phyloP scores from a whole-genome alignment of 2,329 filamentous ascomycete genomes.

The Ilyonectria sp. region DNA sequence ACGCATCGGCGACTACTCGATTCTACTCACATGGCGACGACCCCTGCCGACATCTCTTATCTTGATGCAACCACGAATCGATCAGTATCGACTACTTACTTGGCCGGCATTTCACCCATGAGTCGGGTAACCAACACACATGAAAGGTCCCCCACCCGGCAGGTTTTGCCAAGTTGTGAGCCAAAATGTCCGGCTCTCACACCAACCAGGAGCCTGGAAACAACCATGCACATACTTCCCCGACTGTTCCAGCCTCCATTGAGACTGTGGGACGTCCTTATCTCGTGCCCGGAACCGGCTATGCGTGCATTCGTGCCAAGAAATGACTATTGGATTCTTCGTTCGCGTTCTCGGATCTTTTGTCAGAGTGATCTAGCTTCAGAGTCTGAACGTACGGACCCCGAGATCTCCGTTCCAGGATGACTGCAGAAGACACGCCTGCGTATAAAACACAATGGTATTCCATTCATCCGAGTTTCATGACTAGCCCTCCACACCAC shows the following conservation, averaged over 20 bases:
- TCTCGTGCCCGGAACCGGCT: conserved; percentile 1
- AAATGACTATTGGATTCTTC: background rate
- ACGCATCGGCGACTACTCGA: background rate
- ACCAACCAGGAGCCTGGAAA: conserved; percentile 21
- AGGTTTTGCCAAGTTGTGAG: background rate
- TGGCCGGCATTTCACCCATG: background rate
- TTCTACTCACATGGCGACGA: background rate
- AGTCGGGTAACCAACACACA: background rate
- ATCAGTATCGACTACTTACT: background rate
- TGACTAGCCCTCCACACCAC: no score
- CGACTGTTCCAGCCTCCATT: background rate
- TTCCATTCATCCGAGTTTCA: background rate
- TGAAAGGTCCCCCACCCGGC: background rate
- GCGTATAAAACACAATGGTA: conserved; percentile 6
- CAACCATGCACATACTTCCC: background rate
- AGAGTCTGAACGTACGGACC: background rate
- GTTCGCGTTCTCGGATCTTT: background rate
- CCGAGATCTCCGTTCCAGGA: background rate
- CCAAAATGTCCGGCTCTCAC: conserved; percentile 3
- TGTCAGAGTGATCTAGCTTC: background rate
- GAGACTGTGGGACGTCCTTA: background rate
- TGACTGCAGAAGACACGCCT: background rate
- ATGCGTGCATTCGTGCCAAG: background rate
- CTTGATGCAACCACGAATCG: conserved; percentile 7
- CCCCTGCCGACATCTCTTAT: conserved; percentile 8